phyloP scores from a whole-genome alignment of 108 stramenopile species.

The Fragilaria crotonensis region DNA sequence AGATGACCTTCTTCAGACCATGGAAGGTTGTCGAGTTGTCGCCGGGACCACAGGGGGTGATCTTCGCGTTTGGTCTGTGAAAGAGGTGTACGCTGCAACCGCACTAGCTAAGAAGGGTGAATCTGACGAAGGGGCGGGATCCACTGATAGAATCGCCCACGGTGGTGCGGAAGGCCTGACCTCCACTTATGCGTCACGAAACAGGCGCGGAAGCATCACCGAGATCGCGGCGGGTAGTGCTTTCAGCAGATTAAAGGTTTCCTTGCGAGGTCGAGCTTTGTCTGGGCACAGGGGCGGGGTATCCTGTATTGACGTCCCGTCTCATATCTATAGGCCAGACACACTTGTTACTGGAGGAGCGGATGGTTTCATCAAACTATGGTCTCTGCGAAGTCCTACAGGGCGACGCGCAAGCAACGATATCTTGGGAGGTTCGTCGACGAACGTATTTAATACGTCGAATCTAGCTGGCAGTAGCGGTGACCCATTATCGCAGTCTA shows the following conservation, averaged over 20 bases:
- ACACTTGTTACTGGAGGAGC: conserved; percentile 76
- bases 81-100: conserved; percentile 57
- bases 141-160: not conserved
- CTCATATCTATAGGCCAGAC: conserved; percentile 77
- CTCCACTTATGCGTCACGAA: conserved; percentile 7
- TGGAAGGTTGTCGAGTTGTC: conserved; percentile 75
- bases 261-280: conserved; percentile 49
- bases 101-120: conserved; percentile 22
- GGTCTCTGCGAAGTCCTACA: conserved; percentile 55
- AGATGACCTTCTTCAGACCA: conserved; percentile 46
- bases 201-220: conserved; percentile 5
- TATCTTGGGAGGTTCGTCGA: not conserved
- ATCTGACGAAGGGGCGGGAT: conserved; percentile 6
- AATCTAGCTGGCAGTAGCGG: not conserved
- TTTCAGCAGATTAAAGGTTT: conserved; percentile 37
- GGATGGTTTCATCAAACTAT: conserved; percentile 82
- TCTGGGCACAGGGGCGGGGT: conserved; percentile 80
- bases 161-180: conserved; percentile 15
- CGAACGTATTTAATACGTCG: not conserved
- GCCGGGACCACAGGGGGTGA: conserved; percentile 80
- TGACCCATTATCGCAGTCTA: conserved; percentile 1
- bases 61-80: conserved; percentile 71
- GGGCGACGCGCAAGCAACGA: conserved; percentile 9
- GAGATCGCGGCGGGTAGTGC: conserved; percentile 24
- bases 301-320: conserved; percentile 75